Evolutionary conservation across 2,329 filamentous ascomycete genomes (phyloP).

Genomic region (Cladorrhinum sp.): DNA sequence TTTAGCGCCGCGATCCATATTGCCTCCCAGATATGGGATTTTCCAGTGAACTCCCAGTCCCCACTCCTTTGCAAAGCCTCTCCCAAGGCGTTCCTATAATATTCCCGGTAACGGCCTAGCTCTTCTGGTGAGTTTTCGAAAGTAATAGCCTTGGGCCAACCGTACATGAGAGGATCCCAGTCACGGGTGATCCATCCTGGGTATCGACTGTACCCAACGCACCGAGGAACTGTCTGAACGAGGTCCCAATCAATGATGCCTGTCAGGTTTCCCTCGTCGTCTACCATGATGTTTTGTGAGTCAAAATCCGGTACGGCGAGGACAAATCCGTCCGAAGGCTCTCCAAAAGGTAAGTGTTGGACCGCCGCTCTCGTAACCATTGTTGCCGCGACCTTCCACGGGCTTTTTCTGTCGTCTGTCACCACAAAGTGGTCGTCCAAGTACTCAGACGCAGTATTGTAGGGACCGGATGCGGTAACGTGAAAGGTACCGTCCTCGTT

Average conservation of each 20-base stretch:
- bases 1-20: conserved; percentile 13
- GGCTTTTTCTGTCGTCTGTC: background rate
- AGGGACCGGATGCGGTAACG: conserved; percentile 6
- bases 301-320: conserved; percentile 23
- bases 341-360: conserved; percentile 1
- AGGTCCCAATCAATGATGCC: conserved; percentile 41
- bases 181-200: conserved; percentile 13
- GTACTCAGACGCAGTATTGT: background rate
- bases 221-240: conserved; percentile 38
- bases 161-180: conserved; percentile 13
- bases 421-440: background rate
- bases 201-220: conserved; percentile 29
- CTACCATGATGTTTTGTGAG: conserved; percentile 39
- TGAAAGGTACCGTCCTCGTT: background rate
- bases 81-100: conserved; percentile 8
- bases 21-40: conserved; percentile 13
- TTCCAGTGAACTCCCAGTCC: conserved; percentile 9
- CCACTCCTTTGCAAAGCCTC: background rate
- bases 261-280: conserved; percentile 34
- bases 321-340: conserved; percentile 12
- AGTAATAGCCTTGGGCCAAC: conserved; percentile 29
- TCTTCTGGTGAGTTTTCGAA: conserved; percentile 1
- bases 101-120: conserved; percentile 5
- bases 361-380: conserved; percentile 1
- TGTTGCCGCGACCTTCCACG: background rate